Base-by-base conservation (phyloP, 352 stramenopile genomes). In the Globisporangium rhizosaccharum region DNA sequence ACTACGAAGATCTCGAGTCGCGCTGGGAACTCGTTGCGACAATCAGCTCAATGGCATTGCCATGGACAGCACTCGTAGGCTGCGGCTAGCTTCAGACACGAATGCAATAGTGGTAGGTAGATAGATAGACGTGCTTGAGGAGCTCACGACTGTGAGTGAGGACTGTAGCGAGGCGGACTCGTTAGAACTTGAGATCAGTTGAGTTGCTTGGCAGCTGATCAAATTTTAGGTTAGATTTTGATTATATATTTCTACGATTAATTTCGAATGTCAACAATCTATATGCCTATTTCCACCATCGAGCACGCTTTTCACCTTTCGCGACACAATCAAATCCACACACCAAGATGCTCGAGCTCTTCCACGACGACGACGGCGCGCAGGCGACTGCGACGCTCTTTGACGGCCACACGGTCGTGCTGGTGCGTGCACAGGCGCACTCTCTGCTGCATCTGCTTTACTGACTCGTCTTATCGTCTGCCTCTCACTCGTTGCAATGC, bases 361-460 rank as follows among this genome's bases (percentile, higher is more conserved):
- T 44, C 51, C 28, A 53, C 3, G 17, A 11, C 36, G 49, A 7
- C 6, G 20, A n/a, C 18, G 20, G 15, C 18, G 50, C 18, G n/a
- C 25, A 25, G 37, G 51, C 50, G 25, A 30, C 33, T 10, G 33
- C 55, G 42, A 37, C 67, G 56, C 63, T 79, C 6, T 91, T 91
- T 56, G 65, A 73, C 0, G 69, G 61, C 30, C 74, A 88, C 60
- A 84, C 66, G 28, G 51, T 91, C 49, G 51, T 91, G 2, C 39
- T 91, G 63, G 79, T 91, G 60, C 11, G 76, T 67, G 17, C 2
- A 7, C 4, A 2, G 17, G 2, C 53, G n/a, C 18, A 2, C 10
- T 53, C 0, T 15, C 10, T 0, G 12, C 41, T 51, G 17, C 47
- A 23, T 10, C 50, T 17, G 9, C 2, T 23, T 25, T 36, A 36